A percentile compares a stretch with the other conserved stretches of the same genome.
Conservation (phyloP, 1,139 yeast species). For the Candida smagusa region DNA sequence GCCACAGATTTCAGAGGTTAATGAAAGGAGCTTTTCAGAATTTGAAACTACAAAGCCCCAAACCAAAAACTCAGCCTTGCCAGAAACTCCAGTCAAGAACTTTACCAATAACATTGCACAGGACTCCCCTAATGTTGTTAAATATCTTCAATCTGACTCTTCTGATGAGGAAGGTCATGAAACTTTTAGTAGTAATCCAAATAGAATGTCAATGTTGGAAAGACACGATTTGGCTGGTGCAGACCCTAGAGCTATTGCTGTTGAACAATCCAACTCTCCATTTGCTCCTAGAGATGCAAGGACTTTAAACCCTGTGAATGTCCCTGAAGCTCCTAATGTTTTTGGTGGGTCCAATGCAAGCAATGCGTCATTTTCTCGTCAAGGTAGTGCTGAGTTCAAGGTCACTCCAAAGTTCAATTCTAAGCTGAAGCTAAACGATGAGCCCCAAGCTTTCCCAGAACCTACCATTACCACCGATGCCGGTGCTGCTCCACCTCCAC, state of each 20-base stretch:
- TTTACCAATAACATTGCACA: background rate
- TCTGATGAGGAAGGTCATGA: conserved; percentile 25
- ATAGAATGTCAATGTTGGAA: conserved; percentile 30
- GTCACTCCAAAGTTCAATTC: background rate
- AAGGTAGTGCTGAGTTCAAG: background rate
- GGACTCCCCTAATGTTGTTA: conserved; percentile 23
- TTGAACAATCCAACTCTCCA: conserved; percentile 2
- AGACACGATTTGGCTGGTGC: conserved; percentile 25
- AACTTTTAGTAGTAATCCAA: conserved; percentile 13
- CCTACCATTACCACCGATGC: conserved; percentile 3
- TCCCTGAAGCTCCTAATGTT: background rate
- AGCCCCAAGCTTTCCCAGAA: conserved; percentile 8
- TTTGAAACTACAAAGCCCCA: background rate
- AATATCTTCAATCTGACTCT: conserved; percentile 15
- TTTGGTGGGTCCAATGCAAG: background rate
- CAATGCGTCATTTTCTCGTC: background rate
- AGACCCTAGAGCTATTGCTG: conserved; percentile 7
- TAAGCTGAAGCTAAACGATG: background rate
- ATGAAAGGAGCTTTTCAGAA: too few relatives aligned
- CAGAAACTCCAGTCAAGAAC: background rate
- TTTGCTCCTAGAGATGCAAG: conserved; percentile 2
- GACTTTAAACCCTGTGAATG: background rate
- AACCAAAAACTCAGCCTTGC: background rate
- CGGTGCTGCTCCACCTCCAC: conserved; percentile 47
- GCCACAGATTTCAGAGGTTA: too few relatives aligned